Base-by-base conservation (phyloP, 257 asterid species). In the Ilex asprella region DNA sequence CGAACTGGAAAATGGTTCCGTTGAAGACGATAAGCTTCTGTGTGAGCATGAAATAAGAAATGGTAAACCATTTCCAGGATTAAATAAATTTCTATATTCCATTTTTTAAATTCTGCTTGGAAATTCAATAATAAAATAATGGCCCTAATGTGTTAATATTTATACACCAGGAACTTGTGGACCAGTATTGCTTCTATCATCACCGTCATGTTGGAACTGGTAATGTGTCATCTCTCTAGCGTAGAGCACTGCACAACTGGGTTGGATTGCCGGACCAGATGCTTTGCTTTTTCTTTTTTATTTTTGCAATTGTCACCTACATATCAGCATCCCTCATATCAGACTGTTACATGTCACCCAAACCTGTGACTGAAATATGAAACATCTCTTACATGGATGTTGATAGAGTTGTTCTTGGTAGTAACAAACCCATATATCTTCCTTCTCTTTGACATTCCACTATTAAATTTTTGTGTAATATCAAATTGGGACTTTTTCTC, bases 171-270 rank as follows among this genome's bases (percentile, higher is more conserved):
- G 97, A 72, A 91, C 89, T 15, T 72, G 57, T 87, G 91, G 96
- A 83, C 81, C 7, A 89, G 84, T 4, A 49, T 81, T 31, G 91
- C 92, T 8, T 96, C 87, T 47, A 81, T 90, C 56, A 84, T 91
- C 39, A 86, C 96, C 0, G 96, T 86, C 5, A 96, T 85, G 39
- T 91, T 12, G 96, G 97, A 30, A 87, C 96, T 7, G 97, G 97
- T 21, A 21, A 21, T 21, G 27, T 0, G 96, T 91, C 27, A 58
- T 87, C 32, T 78, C 97, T 0, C 62, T 91, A 27, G 91, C 97
- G 31, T 87, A 96, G 97, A 75, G 95, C 69, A 70, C 79, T 55
- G 76, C 97, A 1, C 88, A 70, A 75, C 79, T 87, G 3, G 97
- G 97, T 27, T 91, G 97, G 96, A 71, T 87, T 55, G 95, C 87